Conservation (phyloP, 192 early-diverging fungal genomes). For the Coemansia brasiliensis region DNA sequence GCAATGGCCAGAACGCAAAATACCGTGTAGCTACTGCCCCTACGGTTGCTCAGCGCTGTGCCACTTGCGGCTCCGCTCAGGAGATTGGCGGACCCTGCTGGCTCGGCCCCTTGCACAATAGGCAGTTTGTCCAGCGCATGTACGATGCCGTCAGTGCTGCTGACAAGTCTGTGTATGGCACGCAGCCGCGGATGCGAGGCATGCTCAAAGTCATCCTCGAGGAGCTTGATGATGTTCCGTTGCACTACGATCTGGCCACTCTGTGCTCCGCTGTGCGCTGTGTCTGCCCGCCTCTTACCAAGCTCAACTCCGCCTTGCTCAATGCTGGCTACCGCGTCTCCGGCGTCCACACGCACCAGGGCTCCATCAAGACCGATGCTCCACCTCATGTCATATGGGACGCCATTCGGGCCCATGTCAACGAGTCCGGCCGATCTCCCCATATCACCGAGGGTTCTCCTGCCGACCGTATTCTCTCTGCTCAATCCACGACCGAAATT, state of each 20-base stretch:
- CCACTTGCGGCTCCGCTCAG: conserved; percentile 67
- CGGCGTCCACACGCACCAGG: conserved; percentile 74
- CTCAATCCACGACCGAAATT: conserved; percentile 53
- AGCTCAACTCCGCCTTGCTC: conserved; percentile 85
- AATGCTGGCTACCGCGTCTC: conserved; percentile 89
- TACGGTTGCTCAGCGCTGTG: conserved; percentile 63
- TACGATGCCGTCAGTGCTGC: conserved; percentile 65
- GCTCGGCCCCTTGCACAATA: conserved; percentile 80
- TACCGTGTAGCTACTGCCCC: conserved; percentile 68
- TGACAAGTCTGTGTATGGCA: conserved; percentile 66
- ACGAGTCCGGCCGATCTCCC: conserved; percentile 63
- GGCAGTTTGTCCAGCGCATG: conserved; percentile 81
- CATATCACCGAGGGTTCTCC: conserved; percentile 67
- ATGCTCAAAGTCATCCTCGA: conserved; percentile 92
- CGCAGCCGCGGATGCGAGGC: conserved; percentile 84
- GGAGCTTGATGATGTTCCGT: conserved; percentile 67
- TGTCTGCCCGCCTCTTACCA: conserved; percentile 67
- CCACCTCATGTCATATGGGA: conserved; percentile 89
- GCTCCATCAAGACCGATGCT: conserved; percentile 92
- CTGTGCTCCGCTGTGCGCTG: conserved; percentile 74
- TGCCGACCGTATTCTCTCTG: conserved; percentile 64
- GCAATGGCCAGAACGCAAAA: conserved; percentile 59
- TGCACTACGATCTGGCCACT: conserved; percentile 76
- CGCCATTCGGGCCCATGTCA: conserved; percentile 77
- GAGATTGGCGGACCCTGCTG: conserved; percentile 93